Base-by-base conservation (phyloP, 1,139 yeast species). In the Zygosaccharomyces sapae region DNA sequence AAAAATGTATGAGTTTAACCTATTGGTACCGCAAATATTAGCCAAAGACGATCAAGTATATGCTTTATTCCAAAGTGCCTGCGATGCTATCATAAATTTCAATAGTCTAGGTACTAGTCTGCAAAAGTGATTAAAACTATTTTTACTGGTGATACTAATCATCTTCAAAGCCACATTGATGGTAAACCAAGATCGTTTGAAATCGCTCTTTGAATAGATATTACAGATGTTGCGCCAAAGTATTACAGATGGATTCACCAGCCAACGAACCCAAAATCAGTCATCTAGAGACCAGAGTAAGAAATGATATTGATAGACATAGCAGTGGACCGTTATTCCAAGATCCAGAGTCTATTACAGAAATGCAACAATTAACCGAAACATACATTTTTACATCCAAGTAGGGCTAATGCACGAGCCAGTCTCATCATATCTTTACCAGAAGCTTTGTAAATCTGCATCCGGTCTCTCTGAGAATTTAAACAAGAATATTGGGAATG, bases 311-410 rank as follows among this genome's bases (percentile, higher is more conserved):
- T 10, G 27, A 36, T n/a, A 33, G 20, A 5, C 18, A 43, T 4
- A 20, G 35, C 20, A 13, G 38, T 10, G 33, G 20, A 33, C n/a
- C 45, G 5, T 33, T 24, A 24, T 13, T 25, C n/a, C 29, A 19
- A n/a, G 38, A 13, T 22, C 33, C 39, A 8, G 42, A 43, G 2
- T 41, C 44, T 2, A 9, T 30, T 18, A 33, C 44, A 3, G 48
- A 47, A 7, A 31, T 54, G 5, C 50, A 50, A 30, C 48, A 50
- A 38, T 48, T 57, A 31, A 51, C 57, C n/a, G 52, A 51, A n/a
- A 51, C 53, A 16, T 52, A 52, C 36, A 45, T 59, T n/a, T 51
- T 29, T 41, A 44, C 33, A 33, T 57, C 8, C 55, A 58, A 35
- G 46, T 51, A 6, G 50, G 42, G 8, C 40, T 48, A 9, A 30